Evolutionary conservation across 2,329 filamentous ascomycete genomes (phyloP).

Genomic region (Clonostachys sp.): DNA sequence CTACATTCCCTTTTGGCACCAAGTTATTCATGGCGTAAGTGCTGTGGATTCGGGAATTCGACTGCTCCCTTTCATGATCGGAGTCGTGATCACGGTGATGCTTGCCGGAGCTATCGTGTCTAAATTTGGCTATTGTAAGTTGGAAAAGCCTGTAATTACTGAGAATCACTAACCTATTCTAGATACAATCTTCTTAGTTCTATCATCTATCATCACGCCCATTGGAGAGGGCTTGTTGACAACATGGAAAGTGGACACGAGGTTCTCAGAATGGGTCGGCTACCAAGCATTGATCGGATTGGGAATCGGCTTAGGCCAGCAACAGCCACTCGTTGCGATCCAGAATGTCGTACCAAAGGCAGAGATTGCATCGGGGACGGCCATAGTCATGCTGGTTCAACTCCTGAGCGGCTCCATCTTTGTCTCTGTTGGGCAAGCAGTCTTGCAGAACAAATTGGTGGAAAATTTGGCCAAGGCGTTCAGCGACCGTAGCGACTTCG

Average conservation of each 20-base stretch:
- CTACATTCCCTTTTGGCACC: slow-evolving; percentile 47
- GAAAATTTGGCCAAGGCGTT: too few relatives aligned
- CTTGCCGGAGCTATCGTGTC: slow-evolving; percentile 17
- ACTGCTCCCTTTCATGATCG: slow-evolving; percentile 17
- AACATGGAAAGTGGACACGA: too few relatives aligned
- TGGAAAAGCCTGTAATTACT: neutral
- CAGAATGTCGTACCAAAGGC: slow-evolving; percentile 34
- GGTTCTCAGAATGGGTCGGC: slow-evolving; percentile 4
- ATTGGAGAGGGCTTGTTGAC: slow-evolving; percentile 28
- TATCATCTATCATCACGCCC: slow-evolving; percentile 14
- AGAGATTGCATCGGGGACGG: slow-evolving; percentile 37
- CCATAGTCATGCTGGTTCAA: slow-evolving; percentile 37
- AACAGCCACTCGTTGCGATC: slow-evolving; percentile 37
- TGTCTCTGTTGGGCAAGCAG: slow-evolving; percentile 42
- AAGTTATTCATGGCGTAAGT: slow-evolving; percentile 32
- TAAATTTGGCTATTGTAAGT: slow-evolving; percentile 31
- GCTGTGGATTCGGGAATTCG: slow-evolving; percentile 20
- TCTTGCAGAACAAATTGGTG: slow-evolving; percentile 27
- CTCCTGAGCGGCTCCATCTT: slow-evolving; percentile 40
- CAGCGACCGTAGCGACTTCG: too few relatives aligned
- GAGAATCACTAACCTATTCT: too few relatives aligned
- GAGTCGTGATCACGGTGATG: slow-evolving; percentile 16
- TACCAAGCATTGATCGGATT: slow-evolving; percentile 28
- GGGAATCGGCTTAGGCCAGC: slow-evolving; percentile 32
- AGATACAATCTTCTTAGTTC: slow-evolving; percentile 24